Conservation (phyloP, 306 rosid genomes). For the Lathyrus oleraceus region DNA sequence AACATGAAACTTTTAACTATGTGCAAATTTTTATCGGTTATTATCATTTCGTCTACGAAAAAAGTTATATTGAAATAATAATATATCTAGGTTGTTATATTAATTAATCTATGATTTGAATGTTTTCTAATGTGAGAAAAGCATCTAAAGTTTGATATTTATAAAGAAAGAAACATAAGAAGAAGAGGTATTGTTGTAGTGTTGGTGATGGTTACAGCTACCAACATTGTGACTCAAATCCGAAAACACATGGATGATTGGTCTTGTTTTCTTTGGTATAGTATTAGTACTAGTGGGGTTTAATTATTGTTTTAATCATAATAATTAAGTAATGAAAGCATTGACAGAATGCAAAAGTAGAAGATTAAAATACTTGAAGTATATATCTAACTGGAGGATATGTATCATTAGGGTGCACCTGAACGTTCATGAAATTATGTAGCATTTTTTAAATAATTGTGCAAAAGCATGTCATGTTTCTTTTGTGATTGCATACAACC, state of each 20-base stretch:
- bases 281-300: constrained; percentile 20
- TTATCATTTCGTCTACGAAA: too few species aligned
- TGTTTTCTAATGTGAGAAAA: constrained; percentile 22
- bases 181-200: not conserved
- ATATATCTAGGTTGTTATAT: too few species aligned
- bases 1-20: too few species aligned
- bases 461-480: constrained; percentile 17
- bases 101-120: not conserved
- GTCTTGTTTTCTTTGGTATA: constrained; percentile 33
- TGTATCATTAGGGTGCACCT: constrained; percentile 37
- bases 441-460: constrained; percentile 27
- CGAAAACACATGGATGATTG: constrained; percentile 36
- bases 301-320: constrained; percentile 16
- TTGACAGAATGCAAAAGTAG: constrained; percentile 40
- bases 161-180: constrained; percentile 37
- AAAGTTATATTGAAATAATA: too few species aligned
- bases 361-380: constrained; percentile 25
- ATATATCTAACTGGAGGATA: constrained; percentile 32
- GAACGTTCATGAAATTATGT: constrained; percentile 28
- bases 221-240: constrained; percentile 45
- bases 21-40: too few species aligned
- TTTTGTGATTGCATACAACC: constrained; percentile 35
- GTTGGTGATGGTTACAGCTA: constrained; percentile 44
- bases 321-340: constrained; percentile 24
- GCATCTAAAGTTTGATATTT: constrained; percentile 42